Evolutionary conservation across 2,329 filamentous ascomycete species (phyloP).

Genomic region (Aureobasidium sp.): DNA sequence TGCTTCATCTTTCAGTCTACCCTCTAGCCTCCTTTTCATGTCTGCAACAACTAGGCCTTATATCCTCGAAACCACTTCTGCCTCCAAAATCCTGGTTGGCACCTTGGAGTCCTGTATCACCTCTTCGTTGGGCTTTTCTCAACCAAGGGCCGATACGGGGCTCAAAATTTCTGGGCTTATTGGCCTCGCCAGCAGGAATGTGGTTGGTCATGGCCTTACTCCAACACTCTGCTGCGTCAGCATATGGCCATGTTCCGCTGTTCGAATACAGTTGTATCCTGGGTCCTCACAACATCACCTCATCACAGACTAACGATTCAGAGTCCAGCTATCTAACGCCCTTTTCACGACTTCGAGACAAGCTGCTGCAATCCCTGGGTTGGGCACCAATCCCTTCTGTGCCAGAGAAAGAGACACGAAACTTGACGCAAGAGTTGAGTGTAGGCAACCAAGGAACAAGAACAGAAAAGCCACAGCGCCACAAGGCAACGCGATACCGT

Average conservation of each 20-base stretch:
- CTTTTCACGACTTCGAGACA: neutral
- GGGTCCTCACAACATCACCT: neutral
- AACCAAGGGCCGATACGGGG: neutral
- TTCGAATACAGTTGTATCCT: constrained; percentile 1
- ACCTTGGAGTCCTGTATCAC: constrained; percentile 8
- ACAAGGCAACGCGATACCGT: neutral
- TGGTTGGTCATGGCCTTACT: neutral
- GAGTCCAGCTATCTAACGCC: neutral
- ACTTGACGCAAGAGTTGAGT: neutral
- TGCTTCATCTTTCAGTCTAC: neutral
- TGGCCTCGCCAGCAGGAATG: neutral
- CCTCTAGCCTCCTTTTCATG: neutral
- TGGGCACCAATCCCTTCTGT: neutral
- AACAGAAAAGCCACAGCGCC: neutral
- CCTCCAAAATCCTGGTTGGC: neutral
- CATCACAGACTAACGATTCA: neutral
- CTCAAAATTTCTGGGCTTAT: neutral
- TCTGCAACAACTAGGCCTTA: constrained; percentile 7
- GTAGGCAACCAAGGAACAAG: neutral
- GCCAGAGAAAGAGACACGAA: neutral
- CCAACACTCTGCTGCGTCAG: neutral
- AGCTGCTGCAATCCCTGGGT: neutral
- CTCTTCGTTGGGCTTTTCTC: constrained; percentile 2
- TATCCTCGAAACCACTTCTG: neutral
- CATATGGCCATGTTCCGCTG: neutral